Conservation (phyloP, 306 rosid genomes). For the Vigna mungo region DNA sequence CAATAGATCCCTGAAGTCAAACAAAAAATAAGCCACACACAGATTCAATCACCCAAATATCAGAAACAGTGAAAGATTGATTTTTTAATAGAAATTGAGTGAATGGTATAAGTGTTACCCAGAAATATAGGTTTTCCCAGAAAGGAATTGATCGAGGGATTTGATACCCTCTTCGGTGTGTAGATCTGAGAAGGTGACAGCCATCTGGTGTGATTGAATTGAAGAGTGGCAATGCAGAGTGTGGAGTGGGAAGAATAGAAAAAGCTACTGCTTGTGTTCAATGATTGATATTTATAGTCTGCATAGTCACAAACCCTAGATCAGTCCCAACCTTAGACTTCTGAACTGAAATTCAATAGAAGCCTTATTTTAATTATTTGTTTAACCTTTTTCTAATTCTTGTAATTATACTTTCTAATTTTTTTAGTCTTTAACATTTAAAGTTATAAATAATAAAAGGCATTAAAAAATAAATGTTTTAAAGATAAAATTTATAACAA, state of each 20-base stretch:
- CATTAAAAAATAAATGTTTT: no score
- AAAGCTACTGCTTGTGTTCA: not conserved
- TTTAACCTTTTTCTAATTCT: no score
- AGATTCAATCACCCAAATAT: slow-evolving; percentile 27
- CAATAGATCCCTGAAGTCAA: slow-evolving; percentile 57
- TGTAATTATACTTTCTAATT: no score
- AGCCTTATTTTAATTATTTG: not conserved
- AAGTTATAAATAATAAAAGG: no score
- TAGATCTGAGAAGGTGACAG: slow-evolving; percentile 86
- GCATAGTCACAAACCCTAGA: slow-evolving; percentile 45
- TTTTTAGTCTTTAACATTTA: no score
- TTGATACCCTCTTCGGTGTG: slow-evolving; percentile 83
- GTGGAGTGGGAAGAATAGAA: not conserved
- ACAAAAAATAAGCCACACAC: not conserved
- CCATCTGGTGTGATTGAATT: slow-evolving; percentile 51
- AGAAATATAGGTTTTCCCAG: slow-evolving; percentile 75
- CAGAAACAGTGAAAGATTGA: not conserved
- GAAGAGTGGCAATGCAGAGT: slow-evolving; percentile 11
- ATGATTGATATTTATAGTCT: slow-evolving; percentile 44
- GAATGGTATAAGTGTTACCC: slow-evolving; percentile 53
- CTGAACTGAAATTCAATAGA: not conserved
- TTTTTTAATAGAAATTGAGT: not conserved
- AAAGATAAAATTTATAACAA: no score
- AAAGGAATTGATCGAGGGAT: slow-evolving; percentile 68
- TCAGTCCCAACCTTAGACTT: slow-evolving; percentile 14